Evolutionary conservation across 176 grass and related monocot species (phyloP), one percentile per base, ranked within the genome.

Genomic region (Cenchrus fungigraminus): DNA sequence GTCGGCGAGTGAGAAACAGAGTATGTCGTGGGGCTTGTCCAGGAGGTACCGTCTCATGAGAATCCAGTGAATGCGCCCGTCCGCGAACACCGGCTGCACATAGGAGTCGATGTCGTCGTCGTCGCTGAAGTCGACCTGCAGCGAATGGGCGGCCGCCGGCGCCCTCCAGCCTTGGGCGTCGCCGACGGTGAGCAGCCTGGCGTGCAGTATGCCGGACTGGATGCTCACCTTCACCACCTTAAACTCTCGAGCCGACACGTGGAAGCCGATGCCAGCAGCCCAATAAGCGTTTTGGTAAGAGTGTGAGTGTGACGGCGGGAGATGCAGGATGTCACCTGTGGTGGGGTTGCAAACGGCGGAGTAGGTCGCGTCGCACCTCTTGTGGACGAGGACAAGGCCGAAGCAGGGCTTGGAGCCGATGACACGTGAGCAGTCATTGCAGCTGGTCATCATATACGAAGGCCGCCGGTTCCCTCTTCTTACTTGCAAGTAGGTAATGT

Each of bases 21-120:
- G 46, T 63, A 68, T 22, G 61, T 28, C 44, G 8, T 68, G 63
- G 9, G 78, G 78, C 78, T 54, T 19, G 78, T 80, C 78, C 1
- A 34, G 0, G 47, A 34, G 0, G 47, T 80, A 12, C 28, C 12
- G 0, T 4, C 16, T 54, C 47, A 3, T 68, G 46, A 53, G 68
- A 8, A 12, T 32, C 77, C 77, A 79, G 77, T 79, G 77, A 11
- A 79, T 12, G 43, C 77, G 17, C 78, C 78, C 78, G 16, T 68
- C 62, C 8, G 78, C 62, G 17, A 80, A 53, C 62, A 68, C 79
- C 19, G 65, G 28, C 0, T 68, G 5, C 1, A 68, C 17, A 5
- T n/a, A 16, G 1, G 0, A 0, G 11, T 40, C 6, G 11, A 55
- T 12, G 2, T 0, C 0, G 10, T 12, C 6, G 6, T 42, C 5